Conservation (phyloP, 164 flowering plant species). For the Protea cynaroides region DNA sequence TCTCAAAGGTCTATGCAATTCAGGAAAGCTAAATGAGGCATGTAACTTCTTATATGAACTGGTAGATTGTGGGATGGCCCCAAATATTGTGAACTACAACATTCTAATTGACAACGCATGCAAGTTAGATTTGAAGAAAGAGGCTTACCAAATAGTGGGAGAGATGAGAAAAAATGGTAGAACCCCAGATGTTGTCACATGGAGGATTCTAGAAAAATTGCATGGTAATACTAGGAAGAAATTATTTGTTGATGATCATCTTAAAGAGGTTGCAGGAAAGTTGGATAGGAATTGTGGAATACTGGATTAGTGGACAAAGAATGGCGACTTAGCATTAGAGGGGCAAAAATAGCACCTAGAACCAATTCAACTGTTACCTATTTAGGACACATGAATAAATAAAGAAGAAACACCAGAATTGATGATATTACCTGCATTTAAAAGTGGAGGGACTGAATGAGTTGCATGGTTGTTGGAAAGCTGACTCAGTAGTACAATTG, state of each 20-base stretch:
- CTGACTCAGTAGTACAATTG: slow-evolving; percentile 14
- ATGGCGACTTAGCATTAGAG: not conserved
- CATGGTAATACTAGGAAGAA: slow-evolving; percentile 29
- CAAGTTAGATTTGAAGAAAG: slow-evolving; percentile 59
- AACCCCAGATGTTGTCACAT: slow-evolving; percentile 78
- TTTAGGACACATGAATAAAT: not conserved
- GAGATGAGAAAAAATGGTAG: slow-evolving; percentile 83
- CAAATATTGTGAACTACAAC: slow-evolving; percentile 67
- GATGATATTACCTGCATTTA: not conserved
- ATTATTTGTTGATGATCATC: slow-evolving; percentile 1
- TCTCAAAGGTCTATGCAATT: slow-evolving; percentile 70
- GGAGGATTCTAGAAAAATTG: slow-evolving; percentile 83
- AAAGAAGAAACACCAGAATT: not conserved
- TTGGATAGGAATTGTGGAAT: not conserved
- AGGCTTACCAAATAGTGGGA: slow-evolving; percentile 67
- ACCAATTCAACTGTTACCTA: not conserved
- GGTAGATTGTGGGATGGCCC: slow-evolving; percentile 62
- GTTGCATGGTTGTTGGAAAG: slow-evolving; percentile 16
- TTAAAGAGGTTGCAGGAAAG: slow-evolving; percentile 4
- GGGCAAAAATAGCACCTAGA: not conserved
- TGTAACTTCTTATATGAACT: slow-evolving; percentile 78
- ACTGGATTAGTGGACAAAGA: slow-evolving; percentile 7
- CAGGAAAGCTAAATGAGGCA: slow-evolving; percentile 59
- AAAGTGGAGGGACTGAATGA: slow-evolving; percentile 12
- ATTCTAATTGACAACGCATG: slow-evolving; percentile 68